Base-by-base conservation (phyloP, 1,284 basidiomycete species). In the Tremellales sp. region DNA sequence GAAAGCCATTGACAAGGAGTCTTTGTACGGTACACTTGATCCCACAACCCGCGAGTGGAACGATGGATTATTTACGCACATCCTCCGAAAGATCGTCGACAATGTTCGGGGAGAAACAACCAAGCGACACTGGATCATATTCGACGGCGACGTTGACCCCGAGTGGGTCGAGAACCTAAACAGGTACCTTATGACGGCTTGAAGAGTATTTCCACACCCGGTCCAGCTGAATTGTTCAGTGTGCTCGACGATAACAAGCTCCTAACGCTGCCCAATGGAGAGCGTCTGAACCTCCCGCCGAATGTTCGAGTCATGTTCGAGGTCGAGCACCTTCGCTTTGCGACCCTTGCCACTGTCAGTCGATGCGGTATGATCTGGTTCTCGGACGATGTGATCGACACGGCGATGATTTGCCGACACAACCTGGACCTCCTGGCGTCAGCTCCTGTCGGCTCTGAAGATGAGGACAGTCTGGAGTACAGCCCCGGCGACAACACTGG, bases 291-390 rank as follows among this genome's bases (percentile, higher is more conserved):
- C 65, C 80, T 99, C 36, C 97, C 96, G 1, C 81, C 89, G 2
- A 98, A 98, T 67, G 94, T 99, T 22, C 86, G 96, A 52, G 93
- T 99, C 75, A 93, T 99, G 90, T 99, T 99, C 68, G 96, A 99
- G 73, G 97, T 98, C 49, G 97, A 99, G 74, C 91, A 94, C 72
- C 82, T 99, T 60, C 88, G 86, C 64, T 98, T 96, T 71, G 97
- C 96, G 0, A 99, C 97, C 1, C 83, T 90, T 42, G 96, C 96
- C 7, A 99, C 96, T 13, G 97, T 99, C 77, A 96, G 91, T 82
- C 93, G 96, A 49, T 99, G 96, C 71, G 96, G 96, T 72, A 99
- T 99, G 96, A 94, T 99, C 64, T 99, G 96, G 96, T 99, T 99
- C 77, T 97, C 91, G 68, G 91, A 97, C 53, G 92, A 97, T 56